These are phyloP conservation scores for Phytopythium boreale DNA, from an alignment of 352 stramenopile genomes.

Conservation along the genomic window DNA sequence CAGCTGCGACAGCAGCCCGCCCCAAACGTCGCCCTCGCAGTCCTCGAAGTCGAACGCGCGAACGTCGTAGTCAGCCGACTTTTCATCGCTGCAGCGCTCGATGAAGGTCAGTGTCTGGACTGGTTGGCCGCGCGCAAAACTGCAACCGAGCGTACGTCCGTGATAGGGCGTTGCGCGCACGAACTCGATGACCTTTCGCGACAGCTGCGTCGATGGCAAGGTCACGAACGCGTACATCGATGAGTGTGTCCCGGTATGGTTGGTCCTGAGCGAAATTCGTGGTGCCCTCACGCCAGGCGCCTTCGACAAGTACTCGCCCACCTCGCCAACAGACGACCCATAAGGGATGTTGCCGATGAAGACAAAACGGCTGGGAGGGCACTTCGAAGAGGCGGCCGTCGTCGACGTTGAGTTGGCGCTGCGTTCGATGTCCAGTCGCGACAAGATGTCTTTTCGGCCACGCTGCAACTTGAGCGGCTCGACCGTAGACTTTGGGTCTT, in stretches of 20 bases:
- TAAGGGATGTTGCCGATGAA: constrained; percentile 66
- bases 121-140: constrained; percentile 68
- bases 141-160: constrained; percentile 46
- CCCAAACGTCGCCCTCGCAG: constrained; percentile 43
- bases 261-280: constrained; percentile 62
- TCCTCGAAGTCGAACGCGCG: constrained; percentile 43
- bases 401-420: not conserved
- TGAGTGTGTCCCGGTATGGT: constrained; percentile 16
- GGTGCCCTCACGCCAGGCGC: constrained; percentile 40
- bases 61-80: constrained; percentile 38
- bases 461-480: constrained; percentile 8
- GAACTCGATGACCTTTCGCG: constrained; percentile 52
- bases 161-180: constrained; percentile 35
- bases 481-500: constrained; percentile 10
- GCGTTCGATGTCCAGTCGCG: not conserved
- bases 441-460: constrained; percentile 2
- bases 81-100: constrained; percentile 31
- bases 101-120: constrained; percentile 68
- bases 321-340: constrained; percentile 32
- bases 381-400: constrained; percentile 27
- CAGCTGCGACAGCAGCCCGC: constrained; percentile 37
- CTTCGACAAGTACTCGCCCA: constrained; percentile 47
- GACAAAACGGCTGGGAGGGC: constrained; percentile 63
- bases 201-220: constrained; percentile 45
- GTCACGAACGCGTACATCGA: constrained; percentile 69